A percentile compares a stretch with the other conserved stretches of the same genome.
Conservation (phyloP, 208 protist genomes). For the Crithidia sp. region DNA sequence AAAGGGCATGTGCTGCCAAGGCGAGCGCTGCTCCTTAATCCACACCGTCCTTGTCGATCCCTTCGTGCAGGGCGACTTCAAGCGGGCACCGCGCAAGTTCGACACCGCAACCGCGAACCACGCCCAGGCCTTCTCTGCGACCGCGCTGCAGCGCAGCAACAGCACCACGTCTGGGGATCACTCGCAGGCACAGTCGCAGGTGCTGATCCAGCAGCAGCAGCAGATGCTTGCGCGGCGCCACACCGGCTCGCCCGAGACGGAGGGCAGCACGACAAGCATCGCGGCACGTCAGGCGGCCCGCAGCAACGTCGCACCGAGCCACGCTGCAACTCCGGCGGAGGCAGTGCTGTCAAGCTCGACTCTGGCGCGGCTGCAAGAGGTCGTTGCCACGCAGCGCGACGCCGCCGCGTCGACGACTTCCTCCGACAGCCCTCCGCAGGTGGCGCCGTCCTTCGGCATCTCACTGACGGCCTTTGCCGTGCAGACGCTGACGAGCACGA, state of each 20-base stretch:
- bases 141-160: constrained; percentile 1
- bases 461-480: constrained; percentile 26
- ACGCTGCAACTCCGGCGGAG: neutral
- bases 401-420: neutral
- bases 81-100: constrained; percentile 40
- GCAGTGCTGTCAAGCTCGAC: constrained; percentile 5
- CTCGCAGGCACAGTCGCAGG: neutral
- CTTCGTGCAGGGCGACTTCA: constrained; percentile 58
- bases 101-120: constrained; percentile 1
- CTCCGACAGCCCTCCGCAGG: neutral
- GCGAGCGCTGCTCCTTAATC: constrained; percentile 71
- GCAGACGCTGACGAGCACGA: constrained; percentile 19
- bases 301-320: neutral
- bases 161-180: constrained; percentile 9
- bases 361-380: constrained; percentile 9
- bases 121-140: neutral
- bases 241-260: constrained; percentile 19
- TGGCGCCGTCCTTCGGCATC: constrained; percentile 26
- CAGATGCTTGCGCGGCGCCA: constrained; percentile 5
- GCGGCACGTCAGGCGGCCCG: neutral
- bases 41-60: constrained; percentile 76
- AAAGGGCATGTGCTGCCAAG: constrained; percentile 76
- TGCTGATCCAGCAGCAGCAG: neutral
- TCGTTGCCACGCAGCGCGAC: constrained; percentile 10
- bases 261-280: constrained; percentile 22